These are phyloP conservation scores for Mallotus repandus DNA, from an alignment of 441 rosid genomes.

Conservation along the genomic window DNA sequence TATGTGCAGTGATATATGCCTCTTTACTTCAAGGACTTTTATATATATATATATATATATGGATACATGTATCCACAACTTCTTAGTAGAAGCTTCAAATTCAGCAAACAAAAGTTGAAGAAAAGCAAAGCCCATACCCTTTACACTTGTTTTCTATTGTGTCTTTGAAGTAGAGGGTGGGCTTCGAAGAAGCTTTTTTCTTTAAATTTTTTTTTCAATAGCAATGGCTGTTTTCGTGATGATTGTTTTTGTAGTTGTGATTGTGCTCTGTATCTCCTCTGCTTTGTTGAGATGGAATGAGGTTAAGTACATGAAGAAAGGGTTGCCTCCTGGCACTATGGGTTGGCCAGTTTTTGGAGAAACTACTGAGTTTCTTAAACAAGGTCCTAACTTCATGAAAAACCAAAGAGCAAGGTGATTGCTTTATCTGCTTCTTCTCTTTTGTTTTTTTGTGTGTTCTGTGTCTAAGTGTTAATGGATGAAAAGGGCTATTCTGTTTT, in stretches of 20 bases:
- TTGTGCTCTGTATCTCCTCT: conserved; percentile 55
- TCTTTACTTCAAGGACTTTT: conserved; percentile 23
- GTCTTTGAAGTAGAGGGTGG: conserved; percentile 23
- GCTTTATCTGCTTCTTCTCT: conserved; percentile 6
- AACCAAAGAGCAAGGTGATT: conserved; percentile 67
- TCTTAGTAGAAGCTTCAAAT: conserved; percentile 23
- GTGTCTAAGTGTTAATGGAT: background rate
- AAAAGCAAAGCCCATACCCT: conserved; percentile 27
- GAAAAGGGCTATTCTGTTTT: conserved; percentile 4
- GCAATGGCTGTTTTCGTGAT: conserved; percentile 65
- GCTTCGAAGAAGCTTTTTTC: conserved; percentile 2
- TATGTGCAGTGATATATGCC: background rate
- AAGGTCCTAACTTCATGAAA: conserved; percentile 94
- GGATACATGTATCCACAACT: conserved; percentile 22
- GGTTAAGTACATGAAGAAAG: conserved; percentile 67
- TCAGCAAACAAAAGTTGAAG: conserved; percentile 14
- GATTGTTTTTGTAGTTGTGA: conserved; percentile 36
- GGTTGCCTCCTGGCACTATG: conserved; percentile 95
- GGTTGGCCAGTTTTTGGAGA: conserved; percentile 97
- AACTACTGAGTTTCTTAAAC: conserved; percentile 87
- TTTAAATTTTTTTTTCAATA: background rate
- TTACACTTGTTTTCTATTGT: background rate
- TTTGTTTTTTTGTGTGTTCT: background rate
- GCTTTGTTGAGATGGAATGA: conserved; percentile 81
- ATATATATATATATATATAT: conserved; percentile 10